Conservation (phyloP, 2,329 filamentous ascomycete genomes). For the Fusarium secorum region DNA sequence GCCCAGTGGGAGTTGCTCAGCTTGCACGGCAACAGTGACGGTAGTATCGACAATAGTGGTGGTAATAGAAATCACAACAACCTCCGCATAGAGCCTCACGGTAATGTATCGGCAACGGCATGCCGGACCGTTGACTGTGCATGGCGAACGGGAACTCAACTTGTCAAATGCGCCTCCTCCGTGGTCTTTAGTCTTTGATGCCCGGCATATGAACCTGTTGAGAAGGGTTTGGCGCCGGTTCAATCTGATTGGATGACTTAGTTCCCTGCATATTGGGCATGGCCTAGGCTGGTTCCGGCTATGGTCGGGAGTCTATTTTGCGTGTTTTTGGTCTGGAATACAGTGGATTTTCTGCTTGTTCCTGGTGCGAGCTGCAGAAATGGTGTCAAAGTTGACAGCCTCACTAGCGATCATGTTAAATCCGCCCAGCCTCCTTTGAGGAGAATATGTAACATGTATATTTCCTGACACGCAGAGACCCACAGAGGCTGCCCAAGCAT, state of each 20-base stretch:
- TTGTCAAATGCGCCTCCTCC: conserved; percentile 35
- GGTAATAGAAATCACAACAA: conserved; percentile 18
- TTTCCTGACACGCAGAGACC: background rate
- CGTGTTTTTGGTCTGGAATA: conserved; percentile 19
- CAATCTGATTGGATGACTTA: conserved; percentile 36
- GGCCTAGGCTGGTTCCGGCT: conserved; percentile 31
- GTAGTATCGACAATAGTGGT: conserved; percentile 7
- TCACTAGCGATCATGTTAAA: background rate
- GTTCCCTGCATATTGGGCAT: conserved; percentile 36
- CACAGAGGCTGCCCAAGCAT: background rate
- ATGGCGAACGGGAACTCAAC: conserved; percentile 37
- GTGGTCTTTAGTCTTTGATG: conserved; percentile 22
- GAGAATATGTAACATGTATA: background rate
- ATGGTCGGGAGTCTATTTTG: conserved; percentile 21
- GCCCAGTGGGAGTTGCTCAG: conserved; percentile 10
- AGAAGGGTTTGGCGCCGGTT: conserved; percentile 17
- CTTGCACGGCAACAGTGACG: conserved; percentile 4
- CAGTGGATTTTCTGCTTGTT: conserved; percentile 2
- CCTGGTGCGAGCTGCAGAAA: conserved; percentile 19
- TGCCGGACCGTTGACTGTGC: conserved; percentile 40
- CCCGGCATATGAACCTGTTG: conserved; percentile 26
- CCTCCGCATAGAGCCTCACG: conserved; percentile 27
- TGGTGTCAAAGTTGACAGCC: conserved; percentile 24
- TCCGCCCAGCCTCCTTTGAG: background rate
- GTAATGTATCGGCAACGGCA: conserved; percentile 33